Evolutionary conservation across 257 asterid genomes (phyloP).

Genomic region (Primulina eburnea): DNA sequence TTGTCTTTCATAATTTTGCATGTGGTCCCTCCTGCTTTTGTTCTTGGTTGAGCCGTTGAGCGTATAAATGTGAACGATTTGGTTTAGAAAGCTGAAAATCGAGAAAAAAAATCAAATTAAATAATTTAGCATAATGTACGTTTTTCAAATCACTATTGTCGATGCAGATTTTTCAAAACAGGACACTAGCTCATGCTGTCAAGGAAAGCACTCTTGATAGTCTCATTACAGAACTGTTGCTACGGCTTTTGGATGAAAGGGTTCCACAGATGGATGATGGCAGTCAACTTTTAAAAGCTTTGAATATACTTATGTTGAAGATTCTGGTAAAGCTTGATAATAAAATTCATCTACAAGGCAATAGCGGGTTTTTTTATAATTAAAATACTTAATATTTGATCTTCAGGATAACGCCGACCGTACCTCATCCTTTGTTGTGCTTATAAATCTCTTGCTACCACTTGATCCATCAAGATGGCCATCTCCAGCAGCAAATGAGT

Average conservation of each 20-base stretch:
- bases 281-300: conserved; percentile 93
- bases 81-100: conserved; percentile 1
- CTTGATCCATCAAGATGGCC: conserved; percentile 99
- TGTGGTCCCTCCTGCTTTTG: conserved; percentile 15
- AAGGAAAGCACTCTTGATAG: conserved; percentile 81
- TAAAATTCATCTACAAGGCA: conserved; percentile 7
- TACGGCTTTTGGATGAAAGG: conserved; percentile 99
- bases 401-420: conserved; percentile 95
- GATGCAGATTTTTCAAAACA: conserved; percentile 90
- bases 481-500: conserved; percentile 75
- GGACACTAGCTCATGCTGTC: conserved; percentile 82
- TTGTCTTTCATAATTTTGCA: conserved; percentile 17
- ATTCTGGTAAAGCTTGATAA: conserved; percentile 55
- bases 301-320: conserved; percentile 96
- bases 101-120: neutral
- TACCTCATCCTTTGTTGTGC: conserved; percentile 88
- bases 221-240: conserved; percentile 92
- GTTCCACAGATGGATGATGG: conserved; percentile 99
- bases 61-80: conserved; percentile 2
- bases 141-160: conserved; percentile 19
- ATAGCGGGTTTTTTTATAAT: neutral
- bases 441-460: conserved; percentile 87
- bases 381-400: conserved; percentile 15
- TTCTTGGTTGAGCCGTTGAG: conserved; percentile 13
- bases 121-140: conserved; percentile 3